A percentile compares a stretch with the other conserved stretches of the same genome.
These are phyloP conservation scores for Komagataella pastoris DNA, from an alignment of 805 yeast species.

Conservation along the genomic window DNA sequence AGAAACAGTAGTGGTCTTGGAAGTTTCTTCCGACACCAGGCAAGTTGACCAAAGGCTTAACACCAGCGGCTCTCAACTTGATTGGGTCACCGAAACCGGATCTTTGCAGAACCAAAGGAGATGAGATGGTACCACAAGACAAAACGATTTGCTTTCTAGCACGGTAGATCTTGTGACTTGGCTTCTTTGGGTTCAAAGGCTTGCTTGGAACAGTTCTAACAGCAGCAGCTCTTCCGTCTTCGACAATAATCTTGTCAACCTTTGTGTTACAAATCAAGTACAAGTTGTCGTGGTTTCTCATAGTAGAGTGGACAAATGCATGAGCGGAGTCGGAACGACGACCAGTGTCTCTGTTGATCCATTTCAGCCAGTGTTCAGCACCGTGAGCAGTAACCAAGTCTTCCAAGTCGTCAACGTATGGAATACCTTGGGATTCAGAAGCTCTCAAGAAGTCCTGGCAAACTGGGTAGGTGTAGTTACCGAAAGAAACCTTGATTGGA, in stretches of 20 bases:
- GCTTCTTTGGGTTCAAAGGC: conserved; percentile 10
- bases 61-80: conserved; percentile 14
- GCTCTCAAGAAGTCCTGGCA: conserved; percentile 16
- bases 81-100: conserved; percentile 27
- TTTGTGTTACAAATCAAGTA: conserved; percentile 13
- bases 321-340: conserved; percentile 17
- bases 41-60: conserved; percentile 15
- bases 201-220: conserved; percentile 12
- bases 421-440: conserved; percentile 14
- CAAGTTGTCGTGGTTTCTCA: conserved; percentile 15
- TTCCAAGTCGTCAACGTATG: conserved; percentile 13
- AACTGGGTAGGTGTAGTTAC: conserved; percentile 15
- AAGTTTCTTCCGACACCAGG: conserved; percentile 18
- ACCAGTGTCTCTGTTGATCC: conserved; percentile 18
- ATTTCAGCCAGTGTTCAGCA: conserved; percentile 16
- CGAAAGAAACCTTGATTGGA: conserved; percentile 17
- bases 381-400: conserved; percentile 13
- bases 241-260: conserved; percentile 13
- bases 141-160: conserved; percentile 33
- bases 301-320: conserved; percentile 16
- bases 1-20: conserved; percentile 18
- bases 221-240: conserved; percentile 14
- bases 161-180: conserved; percentile 9
- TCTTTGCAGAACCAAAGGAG: conserved; percentile 32
- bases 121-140: conserved; percentile 30